Percentiles rank a stretch among this genome's conserved stretches.
These are phyloP conservation scores for Yamadazyma laniorum DNA, from an alignment of 805 yeast genomes.

Conservation along the genomic window DNA sequence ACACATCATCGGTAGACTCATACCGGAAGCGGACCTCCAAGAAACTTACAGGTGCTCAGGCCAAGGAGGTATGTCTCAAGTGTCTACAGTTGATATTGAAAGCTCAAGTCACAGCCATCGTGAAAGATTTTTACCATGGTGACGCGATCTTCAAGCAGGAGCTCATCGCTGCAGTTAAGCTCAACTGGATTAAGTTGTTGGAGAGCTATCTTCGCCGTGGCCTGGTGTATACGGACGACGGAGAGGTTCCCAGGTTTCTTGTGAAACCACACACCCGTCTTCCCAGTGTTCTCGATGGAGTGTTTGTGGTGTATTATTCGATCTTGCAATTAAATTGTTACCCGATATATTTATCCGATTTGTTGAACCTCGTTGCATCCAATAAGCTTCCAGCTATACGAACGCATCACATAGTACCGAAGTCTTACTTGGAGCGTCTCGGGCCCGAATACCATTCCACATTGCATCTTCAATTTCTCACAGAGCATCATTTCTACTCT, in stretches of 20 bases:
- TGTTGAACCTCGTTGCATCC: conserved; percentile 39
- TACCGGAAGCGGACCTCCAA: neutral
- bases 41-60: conserved; percentile 9
- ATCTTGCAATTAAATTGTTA: conserved; percentile 41
- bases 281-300: conserved; percentile 28
- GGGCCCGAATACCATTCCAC: conserved; percentile 20
- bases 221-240: conserved; percentile 5
- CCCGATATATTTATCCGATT: conserved; percentile 52
- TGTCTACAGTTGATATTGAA: conserved; percentile 10
- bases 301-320: conserved; percentile 50
- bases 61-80: conserved; percentile 10
- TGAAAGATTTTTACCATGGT: conserved; percentile 34
- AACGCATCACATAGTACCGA: conserved; percentile 41
- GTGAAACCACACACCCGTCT: conserved; percentile 13
- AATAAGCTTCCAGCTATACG: conserved; percentile 51
- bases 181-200: conserved; percentile 31
- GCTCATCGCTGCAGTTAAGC: conserved; percentile 25
- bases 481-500: conserved; percentile 4
- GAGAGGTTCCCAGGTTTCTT: conserved; percentile 3
- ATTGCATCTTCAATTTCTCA: conserved; percentile 1
- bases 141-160: conserved; percentile 4
- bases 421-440: conserved; percentile 30
- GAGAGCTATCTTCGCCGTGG: conserved; percentile 10
- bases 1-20: conserved; percentile 8
- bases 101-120: conserved; percentile 44